Conservation (phyloP, 345 rosid species). For the Conringia planisiliqua region DNA sequence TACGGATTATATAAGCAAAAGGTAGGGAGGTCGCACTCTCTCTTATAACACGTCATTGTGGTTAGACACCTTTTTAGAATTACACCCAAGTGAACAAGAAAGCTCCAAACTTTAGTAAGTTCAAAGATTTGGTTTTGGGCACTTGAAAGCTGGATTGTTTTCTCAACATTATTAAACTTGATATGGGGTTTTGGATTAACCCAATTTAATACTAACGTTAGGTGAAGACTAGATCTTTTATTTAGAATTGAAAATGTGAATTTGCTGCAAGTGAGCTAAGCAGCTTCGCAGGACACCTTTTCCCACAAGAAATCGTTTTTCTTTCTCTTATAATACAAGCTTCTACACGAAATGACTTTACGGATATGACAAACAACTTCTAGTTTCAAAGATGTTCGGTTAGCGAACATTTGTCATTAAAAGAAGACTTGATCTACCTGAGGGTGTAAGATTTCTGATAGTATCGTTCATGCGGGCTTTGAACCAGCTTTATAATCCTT, state of each 20-base stretch:
- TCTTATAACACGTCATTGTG: background rate
- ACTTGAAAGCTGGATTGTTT: background rate
- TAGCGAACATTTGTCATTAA: background rate
- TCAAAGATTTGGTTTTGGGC: conserved; percentile 10
- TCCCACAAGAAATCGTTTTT: background rate
- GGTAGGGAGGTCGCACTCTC: background rate
- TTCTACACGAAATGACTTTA: background rate
- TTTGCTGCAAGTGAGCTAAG: background rate
- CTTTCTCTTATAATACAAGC: background rate
- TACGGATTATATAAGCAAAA: background rate
- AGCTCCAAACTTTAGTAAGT: background rate
- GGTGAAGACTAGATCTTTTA: background rate
- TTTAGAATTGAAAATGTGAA: background rate
- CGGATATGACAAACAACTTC: background rate
- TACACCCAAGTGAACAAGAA: conserved; percentile 10
- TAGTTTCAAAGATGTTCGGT: background rate
- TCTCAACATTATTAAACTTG: conserved; percentile 17
- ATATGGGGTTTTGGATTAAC: background rate
- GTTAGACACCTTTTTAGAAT: background rate
- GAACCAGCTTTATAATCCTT: no score
- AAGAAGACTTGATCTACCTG: background rate
- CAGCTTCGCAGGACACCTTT: background rate
- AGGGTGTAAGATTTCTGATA: background rate
- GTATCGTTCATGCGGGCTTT: no score
- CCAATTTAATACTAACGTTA: background rate